Evolutionary conservation across 2,329 filamentous ascomycete species (phyloP).

Genomic region (Aphanocladium album): DNA sequence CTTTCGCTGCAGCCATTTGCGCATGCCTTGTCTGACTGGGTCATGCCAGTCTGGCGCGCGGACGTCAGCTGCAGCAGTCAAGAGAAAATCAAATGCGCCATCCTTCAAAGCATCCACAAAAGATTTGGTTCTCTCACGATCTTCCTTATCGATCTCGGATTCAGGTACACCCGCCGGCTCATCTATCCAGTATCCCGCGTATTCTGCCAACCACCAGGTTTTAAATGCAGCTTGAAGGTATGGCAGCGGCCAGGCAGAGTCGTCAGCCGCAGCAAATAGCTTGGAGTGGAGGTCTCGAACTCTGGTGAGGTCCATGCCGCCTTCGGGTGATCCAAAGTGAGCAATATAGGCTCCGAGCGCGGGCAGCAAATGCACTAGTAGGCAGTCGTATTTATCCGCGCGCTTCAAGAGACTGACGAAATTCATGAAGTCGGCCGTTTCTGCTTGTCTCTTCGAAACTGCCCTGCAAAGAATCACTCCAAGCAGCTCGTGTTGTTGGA

Average conservation of each 20-base stretch:
- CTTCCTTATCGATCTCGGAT: conserved; percentile 62
- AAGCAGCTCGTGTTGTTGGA: conserved; percentile 84
- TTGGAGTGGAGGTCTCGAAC: conserved; percentile 65
- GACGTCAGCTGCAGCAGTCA: conserved; percentile 78
- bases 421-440: conserved; percentile 65
- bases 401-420: conserved; percentile 65
- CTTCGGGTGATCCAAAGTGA: conserved; percentile 72
- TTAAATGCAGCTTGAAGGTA: conserved; percentile 74
- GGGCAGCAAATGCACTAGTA: conserved; percentile 76
- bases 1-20: conserved; percentile 78
- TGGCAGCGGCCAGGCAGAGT: conserved; percentile 64
- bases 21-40: conserved; percentile 74
- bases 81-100: conserved; percentile 85
- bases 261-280: conserved; percentile 62
- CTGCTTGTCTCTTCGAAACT: conserved; percentile 69
- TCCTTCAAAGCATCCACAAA: conserved; percentile 78
- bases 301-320: conserved; percentile 60
- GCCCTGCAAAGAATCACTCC: conserved; percentile 74
- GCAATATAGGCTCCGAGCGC: conserved; percentile 71
- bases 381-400: conserved; percentile 69
- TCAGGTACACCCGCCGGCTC: conserved; percentile 56
- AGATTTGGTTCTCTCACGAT: conserved; percentile 58
- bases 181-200: conserved; percentile 84
- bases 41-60: conserved; percentile 82
- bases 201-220: conserved; percentile 88